Conservation (phyloP, 331 rosid species). For the Stylosanthes scabra region DNA sequence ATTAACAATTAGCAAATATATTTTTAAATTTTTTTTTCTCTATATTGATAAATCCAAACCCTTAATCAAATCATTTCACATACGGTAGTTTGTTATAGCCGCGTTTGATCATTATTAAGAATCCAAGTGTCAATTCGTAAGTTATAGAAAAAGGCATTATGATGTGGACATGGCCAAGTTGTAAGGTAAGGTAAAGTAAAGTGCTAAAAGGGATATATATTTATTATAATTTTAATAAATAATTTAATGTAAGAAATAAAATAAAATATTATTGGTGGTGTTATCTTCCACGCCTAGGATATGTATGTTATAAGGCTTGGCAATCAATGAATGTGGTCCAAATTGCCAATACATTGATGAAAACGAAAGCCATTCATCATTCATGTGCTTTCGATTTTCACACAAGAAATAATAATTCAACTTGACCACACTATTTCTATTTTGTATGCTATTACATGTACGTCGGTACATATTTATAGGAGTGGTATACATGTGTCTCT, state of each 20-base stretch:
- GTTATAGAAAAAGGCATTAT: background rate
- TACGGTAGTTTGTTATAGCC: background rate
- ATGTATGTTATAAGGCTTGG: background rate
- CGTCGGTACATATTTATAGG: background rate
- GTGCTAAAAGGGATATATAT: no score
- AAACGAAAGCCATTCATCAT: background rate
- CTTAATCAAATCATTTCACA: no score
- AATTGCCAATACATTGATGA: background rate
- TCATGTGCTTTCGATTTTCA: background rate
- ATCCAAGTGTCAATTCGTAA: background rate
- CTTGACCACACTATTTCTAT: background rate
- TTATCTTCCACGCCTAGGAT: background rate
- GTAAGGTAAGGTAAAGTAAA: background rate
- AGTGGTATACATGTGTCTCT: background rate
- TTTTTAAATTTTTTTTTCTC: no score
- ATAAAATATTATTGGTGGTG: background rate
- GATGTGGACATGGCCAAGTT: background rate
- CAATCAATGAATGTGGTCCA: background rate
- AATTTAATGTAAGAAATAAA: background rate
- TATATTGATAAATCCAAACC: no score
- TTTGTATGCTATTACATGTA: background rate
- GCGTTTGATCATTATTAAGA: background rate
- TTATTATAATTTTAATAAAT: no score
- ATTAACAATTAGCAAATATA: no score
- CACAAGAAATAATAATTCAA: background rate